Evolutionary conservation across 148 eudicot genomes (phyloP).

Genomic region (Nepenthes gracilis): DNA sequence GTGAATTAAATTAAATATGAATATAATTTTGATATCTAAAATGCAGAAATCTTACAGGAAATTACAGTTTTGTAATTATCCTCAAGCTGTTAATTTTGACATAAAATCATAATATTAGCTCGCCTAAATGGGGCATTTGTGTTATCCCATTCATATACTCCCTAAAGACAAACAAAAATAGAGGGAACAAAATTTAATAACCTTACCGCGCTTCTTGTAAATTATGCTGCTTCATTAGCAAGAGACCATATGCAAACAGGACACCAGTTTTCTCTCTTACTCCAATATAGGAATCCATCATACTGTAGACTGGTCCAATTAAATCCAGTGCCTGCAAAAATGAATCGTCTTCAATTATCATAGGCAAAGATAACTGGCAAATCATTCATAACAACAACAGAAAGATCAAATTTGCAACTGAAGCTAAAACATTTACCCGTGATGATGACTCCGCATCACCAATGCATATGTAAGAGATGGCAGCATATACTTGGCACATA

Average conservation of each 20-base stretch:
- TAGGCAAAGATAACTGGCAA: background rate
- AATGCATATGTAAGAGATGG: constrained; percentile 73
- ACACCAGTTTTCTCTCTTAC: constrained; percentile 84
- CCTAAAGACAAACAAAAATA: too few species aligned
- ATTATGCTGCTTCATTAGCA: constrained; percentile 88
- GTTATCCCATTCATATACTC: too few species aligned
- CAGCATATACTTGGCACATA: constrained; percentile 87
- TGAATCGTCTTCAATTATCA: constrained; percentile 7
- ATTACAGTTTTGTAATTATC: too few species aligned
- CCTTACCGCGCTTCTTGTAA: constrained; percentile 89
- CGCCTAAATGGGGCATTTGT: too few species aligned
- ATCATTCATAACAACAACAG: background rate
- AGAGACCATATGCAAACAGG: constrained; percentile 84
- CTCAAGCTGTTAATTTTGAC: too few species aligned
- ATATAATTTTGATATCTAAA: too few species aligned
- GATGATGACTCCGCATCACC: constrained; percentile 88
- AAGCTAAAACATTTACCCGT: constrained; percentile 25
- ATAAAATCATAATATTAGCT: too few species aligned
- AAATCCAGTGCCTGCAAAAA: constrained; percentile 78
- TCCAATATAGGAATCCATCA: constrained; percentile 83
- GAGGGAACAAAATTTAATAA: constrained; percentile 1
- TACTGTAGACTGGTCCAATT: constrained; percentile 67
- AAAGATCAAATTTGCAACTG: background rate
- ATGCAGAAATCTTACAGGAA: too few species aligned
- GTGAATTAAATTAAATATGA: too few species aligned